Evolutionary conservation across 305 asterid species (phyloP), one percentile per base, ranked within the genome.

Genomic region (Vinca major): DNA sequence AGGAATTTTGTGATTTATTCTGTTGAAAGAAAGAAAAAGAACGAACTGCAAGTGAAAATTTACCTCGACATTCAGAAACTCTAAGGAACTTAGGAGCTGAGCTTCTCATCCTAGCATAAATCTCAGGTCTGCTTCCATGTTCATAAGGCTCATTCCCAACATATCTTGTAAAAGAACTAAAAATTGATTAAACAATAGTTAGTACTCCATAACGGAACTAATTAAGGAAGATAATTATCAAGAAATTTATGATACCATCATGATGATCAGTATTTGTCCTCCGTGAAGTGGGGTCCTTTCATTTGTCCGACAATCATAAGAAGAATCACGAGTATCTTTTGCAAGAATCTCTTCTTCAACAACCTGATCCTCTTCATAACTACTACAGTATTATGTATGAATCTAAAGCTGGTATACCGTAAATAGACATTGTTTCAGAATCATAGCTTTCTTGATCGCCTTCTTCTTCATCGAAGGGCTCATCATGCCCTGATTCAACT

Each of bases 61-160:
- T 69, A 92, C 98, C 98, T 90, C 95, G 68, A 67, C 88, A 92
- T 76, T 92, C 91, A 0, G 98, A 96, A 50, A 92, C 96, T 69
- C 90, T 97, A 67, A 90, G 98, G 58, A 92, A 78, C 69, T 90
- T 92, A 0, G 98, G 95, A 1, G 96, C 95, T 66, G 80, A 67
- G 51, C 91, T 81, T 68, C 96, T 79, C 84, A 87, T 85, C 56
- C 94, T 63, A 7, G 97, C 95, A 67, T 88, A 92, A 61, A 92
- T 80, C 65, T 92, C 94, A 1, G 97, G 96, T 13, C 98, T 76
- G 26, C 87, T 74, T 0, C 98, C 98, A 19, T 85, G 78, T 71
- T 90, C 96, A 43, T 92, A 92, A 1, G 97, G 96, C 78, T 92
- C 98, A 53, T 88, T 88, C 79, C 90, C 98, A 1, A 87, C 62